Conservation (phyloP, 345 rosid genomes). For the Aegle marmelos region DNA sequence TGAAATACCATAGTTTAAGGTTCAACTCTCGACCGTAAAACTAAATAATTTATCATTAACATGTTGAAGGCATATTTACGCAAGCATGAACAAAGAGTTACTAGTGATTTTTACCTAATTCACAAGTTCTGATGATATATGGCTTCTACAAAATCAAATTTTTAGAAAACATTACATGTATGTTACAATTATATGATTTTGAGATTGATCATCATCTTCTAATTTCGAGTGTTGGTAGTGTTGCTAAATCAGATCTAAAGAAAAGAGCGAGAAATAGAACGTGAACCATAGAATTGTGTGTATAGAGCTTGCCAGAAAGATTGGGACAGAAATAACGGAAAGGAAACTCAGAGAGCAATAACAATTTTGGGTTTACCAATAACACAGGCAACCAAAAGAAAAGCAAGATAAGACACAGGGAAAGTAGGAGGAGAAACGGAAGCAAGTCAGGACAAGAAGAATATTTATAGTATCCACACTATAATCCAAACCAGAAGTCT, state of each 20-base stretch:
- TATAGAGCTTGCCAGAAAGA: not conserved
- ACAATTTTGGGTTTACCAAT: not conserved
- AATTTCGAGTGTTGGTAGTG: not conserved
- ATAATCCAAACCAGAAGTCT: not conserved
- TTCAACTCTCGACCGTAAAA: slow-evolving; percentile 1
- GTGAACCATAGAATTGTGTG: not conserved
- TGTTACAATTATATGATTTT: too few relatives aligned
- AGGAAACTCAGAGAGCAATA: not conserved
- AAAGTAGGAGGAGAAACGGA: not conserved
- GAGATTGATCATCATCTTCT: not conserved
- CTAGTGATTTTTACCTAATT: not conserved
- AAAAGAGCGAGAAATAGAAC: not conserved
- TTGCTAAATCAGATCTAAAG: not conserved
- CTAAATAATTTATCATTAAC: not conserved
- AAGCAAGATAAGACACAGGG: not conserved
- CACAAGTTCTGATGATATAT: too few relatives aligned
- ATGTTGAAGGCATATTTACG: not conserved
- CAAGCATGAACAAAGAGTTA: not conserved
- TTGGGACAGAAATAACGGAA: not conserved
- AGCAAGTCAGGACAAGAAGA: not conserved
- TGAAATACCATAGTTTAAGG: not conserved
- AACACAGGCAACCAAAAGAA: not conserved
- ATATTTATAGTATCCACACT: not conserved
- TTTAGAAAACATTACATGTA: not conserved
- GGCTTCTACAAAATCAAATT: not conserved